Evolutionary conservation across 1,284 basidiomycete genomes (phyloP), one percentile per base, ranked within the genome.

Genomic region (Apiotrichum brassicae): DNA sequence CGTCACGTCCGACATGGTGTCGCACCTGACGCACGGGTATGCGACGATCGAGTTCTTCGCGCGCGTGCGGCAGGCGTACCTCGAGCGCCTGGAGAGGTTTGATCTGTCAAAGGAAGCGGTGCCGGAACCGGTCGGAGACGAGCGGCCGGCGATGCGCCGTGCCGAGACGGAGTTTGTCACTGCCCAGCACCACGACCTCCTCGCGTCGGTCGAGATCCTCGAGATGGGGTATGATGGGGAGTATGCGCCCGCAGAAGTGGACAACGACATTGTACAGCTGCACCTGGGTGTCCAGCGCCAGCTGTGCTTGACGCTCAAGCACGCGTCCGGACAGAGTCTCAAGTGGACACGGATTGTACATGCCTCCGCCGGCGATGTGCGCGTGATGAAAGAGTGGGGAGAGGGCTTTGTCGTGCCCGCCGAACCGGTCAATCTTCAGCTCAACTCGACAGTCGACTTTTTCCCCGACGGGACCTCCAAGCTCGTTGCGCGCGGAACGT

Each of bases 231-330:
- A 86, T 5, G 82, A 86, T 54, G 94, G 94, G 25, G 79, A 85
- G 48, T 97, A 97, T 69, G 71, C 76, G 28, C 84, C 91, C 4
- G 87, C 93, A 0, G 84, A 87, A 9, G 90, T 97, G 2, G 74
- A 89, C 36, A 83, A 87, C 7, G 91, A 92, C 9, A 82, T 82
- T 40, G 94, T 97, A 69, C 84, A 82, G 56, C 77, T 97, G 16
- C 88, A 91, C 60, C 95, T 97, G 72, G 94, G 94, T 8, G 74
- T 97, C 20, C 94, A 98, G 67, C 80, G 95, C 22, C 83, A 88
- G 20, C 71, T 98, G 44, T 74, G 81, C 25, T 71, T 98, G 45
- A 80, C 80, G 1, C 75, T 97, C 25, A 83, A 82, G 14, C 93
- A 90, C 47, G 86, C 90, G 64, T 95, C 93, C 7, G 94, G 94